These are phyloP conservation scores for Escovopsis weberi DNA, from an alignment of 2,329 filamentous ascomycete species.

Conservation along the genomic window DNA sequence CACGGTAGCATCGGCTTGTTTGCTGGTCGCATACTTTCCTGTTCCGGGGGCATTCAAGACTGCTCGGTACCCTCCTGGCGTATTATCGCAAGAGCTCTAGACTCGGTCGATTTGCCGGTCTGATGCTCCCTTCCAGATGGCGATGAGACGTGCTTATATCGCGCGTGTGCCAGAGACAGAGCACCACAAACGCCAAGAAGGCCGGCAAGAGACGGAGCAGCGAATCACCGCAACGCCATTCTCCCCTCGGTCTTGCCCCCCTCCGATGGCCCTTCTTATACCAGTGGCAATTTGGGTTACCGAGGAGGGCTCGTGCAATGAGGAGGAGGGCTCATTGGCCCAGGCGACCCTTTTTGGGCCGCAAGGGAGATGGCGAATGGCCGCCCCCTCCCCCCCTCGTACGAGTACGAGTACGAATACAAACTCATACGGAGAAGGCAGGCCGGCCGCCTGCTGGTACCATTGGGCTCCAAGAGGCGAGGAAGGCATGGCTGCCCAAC, in stretches of 20 bases:
- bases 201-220: neutral
- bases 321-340: neutral
- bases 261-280: neutral
- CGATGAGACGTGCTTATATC: neutral
- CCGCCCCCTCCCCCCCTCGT: neutral
- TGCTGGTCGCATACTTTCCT: too few relatives aligned
- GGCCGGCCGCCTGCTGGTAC: too few relatives aligned
- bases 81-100: neutral
- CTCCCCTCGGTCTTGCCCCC: neutral
- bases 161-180: neutral
- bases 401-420: too few relatives aligned
- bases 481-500: neutral
- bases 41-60: neutral
- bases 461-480: neutral
- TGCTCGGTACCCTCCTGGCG: neutral
- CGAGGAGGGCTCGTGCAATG: neutral
- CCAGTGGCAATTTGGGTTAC: neutral
- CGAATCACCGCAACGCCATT: neutral
- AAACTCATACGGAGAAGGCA: too few relatives aligned
- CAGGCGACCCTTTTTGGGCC: neutral
- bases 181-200: neutral
- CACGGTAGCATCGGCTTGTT: too few relatives aligned
- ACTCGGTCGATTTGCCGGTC: neutral
- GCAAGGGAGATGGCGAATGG: neutral
- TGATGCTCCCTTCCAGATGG: neutral